A percentile compares a stretch with the other conserved stretches of the same genome.
Conservation (phyloP, 208 protist species). For the Entamoeba invadens region DNA sequence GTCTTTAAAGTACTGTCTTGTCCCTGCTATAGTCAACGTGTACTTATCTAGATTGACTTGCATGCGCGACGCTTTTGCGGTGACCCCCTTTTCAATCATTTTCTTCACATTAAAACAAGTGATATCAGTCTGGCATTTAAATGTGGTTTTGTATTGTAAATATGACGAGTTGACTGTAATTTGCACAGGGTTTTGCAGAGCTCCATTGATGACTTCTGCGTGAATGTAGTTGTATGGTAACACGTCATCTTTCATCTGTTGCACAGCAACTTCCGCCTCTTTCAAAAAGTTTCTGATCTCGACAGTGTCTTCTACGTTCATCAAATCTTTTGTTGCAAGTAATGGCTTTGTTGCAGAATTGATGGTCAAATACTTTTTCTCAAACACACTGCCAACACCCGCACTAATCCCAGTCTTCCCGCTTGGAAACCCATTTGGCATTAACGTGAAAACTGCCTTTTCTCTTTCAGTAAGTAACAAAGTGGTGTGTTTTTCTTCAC, state of each 20-base stretch:
- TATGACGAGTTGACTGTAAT: not conserved
- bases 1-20: not conserved
- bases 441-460: not conserved
- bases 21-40: not conserved
- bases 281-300: not conserved
- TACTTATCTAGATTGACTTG: not conserved
- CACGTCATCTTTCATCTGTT: not conserved
- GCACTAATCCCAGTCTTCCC: not conserved
- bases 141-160: not conserved
- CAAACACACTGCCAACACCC: not conserved
- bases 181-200: not conserved
- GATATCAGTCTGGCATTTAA: not conserved
- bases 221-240: not conserved
- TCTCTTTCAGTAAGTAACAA: not conserved
- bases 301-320: not conserved
- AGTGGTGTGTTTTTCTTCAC: not conserved
- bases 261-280: not conserved
- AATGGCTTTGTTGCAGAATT: not conserved
- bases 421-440: not conserved
- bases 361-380: not conserved
- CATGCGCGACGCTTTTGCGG: not conserved
- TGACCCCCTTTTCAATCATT: not conserved
- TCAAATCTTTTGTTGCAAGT: not conserved
- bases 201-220: not conserved
- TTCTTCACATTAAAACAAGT: not conserved